Evolutionary conservation across 148 eudicot genomes (phyloP).

Genomic region (Cornus kousa): DNA sequence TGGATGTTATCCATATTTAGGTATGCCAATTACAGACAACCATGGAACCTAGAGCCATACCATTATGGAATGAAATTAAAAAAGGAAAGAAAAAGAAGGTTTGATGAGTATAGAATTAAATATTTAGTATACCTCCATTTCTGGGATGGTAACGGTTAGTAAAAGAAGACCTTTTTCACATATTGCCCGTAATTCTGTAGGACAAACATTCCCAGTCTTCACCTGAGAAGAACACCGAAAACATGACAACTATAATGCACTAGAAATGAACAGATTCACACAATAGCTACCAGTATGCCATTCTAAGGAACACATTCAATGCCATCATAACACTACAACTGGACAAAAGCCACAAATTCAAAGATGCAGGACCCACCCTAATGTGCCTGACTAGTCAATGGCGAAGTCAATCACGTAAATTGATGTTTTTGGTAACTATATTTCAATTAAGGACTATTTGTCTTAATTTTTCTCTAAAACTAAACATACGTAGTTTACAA

Average conservation of each 20-base stretch:
- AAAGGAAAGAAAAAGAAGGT: not conserved
- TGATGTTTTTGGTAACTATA: no score
- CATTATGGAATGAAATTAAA: no score
- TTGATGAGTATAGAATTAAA: not conserved
- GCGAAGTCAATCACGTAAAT: no score
- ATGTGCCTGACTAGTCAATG: no score
- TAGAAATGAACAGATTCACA: not conserved
- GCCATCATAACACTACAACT: not conserved
- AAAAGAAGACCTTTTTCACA: conserved; percentile 93
- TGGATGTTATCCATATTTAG: not conserved
- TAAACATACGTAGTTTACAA: not conserved
- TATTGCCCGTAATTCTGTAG: conserved; percentile 61
- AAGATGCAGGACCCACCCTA: not conserved
- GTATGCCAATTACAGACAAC: not conserved
- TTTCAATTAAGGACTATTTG: no score
- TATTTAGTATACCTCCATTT: conserved; percentile 75
- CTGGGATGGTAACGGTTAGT: conserved; percentile 88
- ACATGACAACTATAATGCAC: conserved; percentile 4
- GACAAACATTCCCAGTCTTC: conserved; percentile 52
- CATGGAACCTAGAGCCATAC: no score
- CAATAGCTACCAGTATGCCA: not conserved
- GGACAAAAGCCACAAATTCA: not conserved
- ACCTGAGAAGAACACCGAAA: conserved; percentile 37
- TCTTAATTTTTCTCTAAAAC: not conserved
- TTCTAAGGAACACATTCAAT: not conserved